Conservation (phyloP, 352 stramenopile species). For the Pythium dissimile region DNA sequence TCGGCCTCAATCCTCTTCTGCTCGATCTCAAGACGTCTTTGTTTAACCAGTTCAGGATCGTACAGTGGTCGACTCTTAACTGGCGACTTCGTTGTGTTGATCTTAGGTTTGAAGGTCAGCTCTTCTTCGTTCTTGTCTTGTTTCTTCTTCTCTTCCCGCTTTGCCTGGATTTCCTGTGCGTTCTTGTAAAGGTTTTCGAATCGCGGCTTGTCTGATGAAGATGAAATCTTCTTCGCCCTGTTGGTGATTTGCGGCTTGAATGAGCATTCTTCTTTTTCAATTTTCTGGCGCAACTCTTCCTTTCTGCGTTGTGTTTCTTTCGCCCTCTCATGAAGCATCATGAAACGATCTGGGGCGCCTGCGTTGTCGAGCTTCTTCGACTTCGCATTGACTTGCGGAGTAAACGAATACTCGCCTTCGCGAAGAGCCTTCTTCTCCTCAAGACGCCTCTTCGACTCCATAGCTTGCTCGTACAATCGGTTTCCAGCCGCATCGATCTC, state of each 20-base stretch:
- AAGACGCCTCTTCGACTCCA: conserved; percentile 53
- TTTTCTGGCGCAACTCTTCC: conserved; percentile 48
- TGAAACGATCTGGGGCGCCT: conserved; percentile 38
- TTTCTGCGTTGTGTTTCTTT: conserved; percentile 52
- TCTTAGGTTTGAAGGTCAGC: conserved; percentile 79
- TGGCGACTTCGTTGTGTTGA: conserved; percentile 56
- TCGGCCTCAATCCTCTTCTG: conserved; percentile 72
- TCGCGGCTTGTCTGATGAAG: conserved; percentile 34
- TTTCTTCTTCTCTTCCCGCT: conserved; percentile 61
- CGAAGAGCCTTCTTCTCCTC: conserved; percentile 49
- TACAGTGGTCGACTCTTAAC: conserved; percentile 59
- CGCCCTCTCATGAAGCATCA: conserved; percentile 47
- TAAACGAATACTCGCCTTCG: conserved; percentile 53
- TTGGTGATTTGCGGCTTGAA: conserved; percentile 70
- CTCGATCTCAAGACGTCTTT: conserved; percentile 61
- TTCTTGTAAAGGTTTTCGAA: conserved; percentile 81
- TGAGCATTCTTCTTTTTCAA: conserved; percentile 48
- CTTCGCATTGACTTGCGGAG: conserved; percentile 48
- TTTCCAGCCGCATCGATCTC: conserved; percentile 52
- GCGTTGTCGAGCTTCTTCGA: conserved; percentile 37
- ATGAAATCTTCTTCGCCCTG: conserved; percentile 50
- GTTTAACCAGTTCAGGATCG: conserved; percentile 63
- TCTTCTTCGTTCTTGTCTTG: conserved; percentile 54
- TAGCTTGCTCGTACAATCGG: conserved; percentile 58
- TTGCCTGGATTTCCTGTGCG: conserved; percentile 58